Conservation (phyloP, 768 basidiomycete species). For the Nidularia pulvinata region DNA sequence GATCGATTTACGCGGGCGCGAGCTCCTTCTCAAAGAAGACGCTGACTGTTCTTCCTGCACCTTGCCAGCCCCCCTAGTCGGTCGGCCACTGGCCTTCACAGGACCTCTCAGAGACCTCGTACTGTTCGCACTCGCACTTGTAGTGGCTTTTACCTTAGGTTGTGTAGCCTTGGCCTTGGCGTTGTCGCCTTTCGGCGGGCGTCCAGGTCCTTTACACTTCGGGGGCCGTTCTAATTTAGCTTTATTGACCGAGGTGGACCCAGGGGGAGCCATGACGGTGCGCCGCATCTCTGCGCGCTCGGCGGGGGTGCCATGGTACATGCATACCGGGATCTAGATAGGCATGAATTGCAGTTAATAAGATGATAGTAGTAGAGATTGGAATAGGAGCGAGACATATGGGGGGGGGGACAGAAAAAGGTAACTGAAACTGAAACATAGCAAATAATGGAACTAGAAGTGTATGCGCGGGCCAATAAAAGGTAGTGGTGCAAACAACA, state of each 20-base stretch:
- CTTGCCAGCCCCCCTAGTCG: slow-evolving; percentile 2
- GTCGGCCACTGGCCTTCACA: slow-evolving; percentile 1
- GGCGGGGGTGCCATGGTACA: slow-evolving; percentile 87
- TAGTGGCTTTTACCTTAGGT: slow-evolving; percentile 1
- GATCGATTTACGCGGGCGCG: slow-evolving; percentile 13
- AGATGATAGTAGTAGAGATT: no score
- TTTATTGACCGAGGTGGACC: not conserved
- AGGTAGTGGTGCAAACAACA: no score
- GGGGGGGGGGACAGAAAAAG: no score
- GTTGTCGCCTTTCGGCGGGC: slow-evolving; percentile 8
- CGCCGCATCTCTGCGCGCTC: slow-evolving; percentile 81
- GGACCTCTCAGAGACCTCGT: not conserved
- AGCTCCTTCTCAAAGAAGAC: slow-evolving; percentile 5
- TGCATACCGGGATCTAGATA: slow-evolving; percentile 78
- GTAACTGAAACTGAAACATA: no score
- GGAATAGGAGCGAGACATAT: no score
- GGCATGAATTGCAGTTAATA: not conserved
- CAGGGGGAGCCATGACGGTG: slow-evolving; percentile 49
- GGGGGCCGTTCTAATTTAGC: not conserved
- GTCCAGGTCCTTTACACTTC: slow-evolving; percentile 10
- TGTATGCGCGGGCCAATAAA: no score
- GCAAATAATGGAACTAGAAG: no score
- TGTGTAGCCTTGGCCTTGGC: not conserved
- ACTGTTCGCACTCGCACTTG: slow-evolving; percentile 12
- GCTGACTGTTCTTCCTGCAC: slow-evolving; percentile 6